Percentiles rank a stretch among this genome's conserved stretches.
These are phyloP conservation scores for Amaranthus tricolor DNA, from an alignment of 179 eudicot genomes.

Conservation along the genomic window DNA sequence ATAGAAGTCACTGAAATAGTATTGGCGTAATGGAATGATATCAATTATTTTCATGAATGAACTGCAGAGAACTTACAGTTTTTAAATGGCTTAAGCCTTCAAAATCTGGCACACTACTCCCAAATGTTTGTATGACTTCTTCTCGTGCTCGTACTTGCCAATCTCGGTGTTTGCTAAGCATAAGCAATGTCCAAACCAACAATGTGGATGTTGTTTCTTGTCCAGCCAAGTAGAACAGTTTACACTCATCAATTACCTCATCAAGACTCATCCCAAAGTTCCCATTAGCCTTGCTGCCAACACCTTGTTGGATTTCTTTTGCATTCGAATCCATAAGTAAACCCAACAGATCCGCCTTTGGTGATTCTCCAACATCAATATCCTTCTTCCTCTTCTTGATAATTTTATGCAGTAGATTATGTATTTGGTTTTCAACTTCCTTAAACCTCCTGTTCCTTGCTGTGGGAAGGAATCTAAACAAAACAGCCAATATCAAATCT, in stretches of 20 bases:
- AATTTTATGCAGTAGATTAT: slow-evolving; percentile 3
- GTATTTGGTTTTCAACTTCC: slow-evolving; percentile 19
- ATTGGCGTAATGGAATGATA: neutral
- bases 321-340: slow-evolving; percentile 3
- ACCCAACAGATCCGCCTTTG: too few species aligned
- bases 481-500: too few species aligned
- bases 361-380: neutral
- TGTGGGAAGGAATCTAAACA: too few species aligned
- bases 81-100: slow-evolving; percentile 20
- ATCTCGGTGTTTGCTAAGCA: slow-evolving; percentile 19
- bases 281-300: slow-evolving; percentile 3
- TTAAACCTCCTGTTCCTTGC: slow-evolving; percentile 15
- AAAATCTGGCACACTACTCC: slow-evolving; percentile 14
- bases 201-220: slow-evolving; percentile 18
- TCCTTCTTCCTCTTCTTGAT: slow-evolving; percentile 11
- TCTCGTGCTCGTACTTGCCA: slow-evolving; percentile 22
- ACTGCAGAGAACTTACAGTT: neutral
- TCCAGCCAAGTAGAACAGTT: slow-evolving; percentile 22
- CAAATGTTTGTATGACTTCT: slow-evolving; percentile 18
- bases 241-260: slow-evolving; percentile 25
- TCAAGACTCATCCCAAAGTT: neutral
- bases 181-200: slow-evolving; percentile 16
- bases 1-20: neutral
- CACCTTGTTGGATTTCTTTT: neutral
- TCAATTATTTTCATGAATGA: neutral